Conservation (phyloP, 2,329 filamentous ascomycete species). For the Arthrinium puccinioides region DNA sequence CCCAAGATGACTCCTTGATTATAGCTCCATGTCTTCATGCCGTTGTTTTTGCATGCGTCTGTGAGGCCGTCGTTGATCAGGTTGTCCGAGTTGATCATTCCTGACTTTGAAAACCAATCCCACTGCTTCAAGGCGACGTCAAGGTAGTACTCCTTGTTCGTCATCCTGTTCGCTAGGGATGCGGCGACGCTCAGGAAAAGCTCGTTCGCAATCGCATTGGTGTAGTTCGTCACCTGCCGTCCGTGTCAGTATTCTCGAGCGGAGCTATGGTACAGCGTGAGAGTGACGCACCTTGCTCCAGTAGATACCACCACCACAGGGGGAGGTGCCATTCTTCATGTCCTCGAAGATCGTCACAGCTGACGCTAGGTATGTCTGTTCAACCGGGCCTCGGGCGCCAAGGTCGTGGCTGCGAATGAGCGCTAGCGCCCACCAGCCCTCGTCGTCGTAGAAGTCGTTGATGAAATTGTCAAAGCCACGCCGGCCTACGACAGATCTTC, state of each 20-base stretch:
- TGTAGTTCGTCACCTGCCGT: slow-evolving; percentile 36
- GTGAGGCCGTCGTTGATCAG: slow-evolving; percentile 47
- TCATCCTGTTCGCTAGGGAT: slow-evolving; percentile 41
- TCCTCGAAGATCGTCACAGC: slow-evolving; percentile 45
- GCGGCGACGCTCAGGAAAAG: slow-evolving; percentile 45
- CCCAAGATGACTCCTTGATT: slow-evolving; percentile 50
- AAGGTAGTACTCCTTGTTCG: slow-evolving; percentile 32
- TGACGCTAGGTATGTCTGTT: slow-evolving; percentile 37
- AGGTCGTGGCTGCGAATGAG: slow-evolving; percentile 45
- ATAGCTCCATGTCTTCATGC: slow-evolving; percentile 33
- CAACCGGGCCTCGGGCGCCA: slow-evolving; percentile 23
- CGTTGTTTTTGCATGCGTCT: slow-evolving; percentile 40
- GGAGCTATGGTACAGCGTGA: too few relatives aligned
- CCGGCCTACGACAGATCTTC: slow-evolving; percentile 13
- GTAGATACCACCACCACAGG: slow-evolving; percentile 47
- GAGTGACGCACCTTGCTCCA: slow-evolving; percentile 55
- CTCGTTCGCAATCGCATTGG: slow-evolving; percentile 49
- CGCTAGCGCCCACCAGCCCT: slow-evolving; percentile 56
- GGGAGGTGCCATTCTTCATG: slow-evolving; percentile 36
- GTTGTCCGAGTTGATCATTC: slow-evolving; percentile 41
- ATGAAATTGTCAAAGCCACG: slow-evolving; percentile 38
- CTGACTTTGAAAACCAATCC: slow-evolving; percentile 43
- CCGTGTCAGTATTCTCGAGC: too few relatives aligned
- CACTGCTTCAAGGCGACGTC: slow-evolving; percentile 39
- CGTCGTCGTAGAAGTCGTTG: slow-evolving; percentile 53